phyloP scores from a whole-genome alignment of 2,329 filamentous ascomycete species.

The Colletotrichum paranaense region DNA sequence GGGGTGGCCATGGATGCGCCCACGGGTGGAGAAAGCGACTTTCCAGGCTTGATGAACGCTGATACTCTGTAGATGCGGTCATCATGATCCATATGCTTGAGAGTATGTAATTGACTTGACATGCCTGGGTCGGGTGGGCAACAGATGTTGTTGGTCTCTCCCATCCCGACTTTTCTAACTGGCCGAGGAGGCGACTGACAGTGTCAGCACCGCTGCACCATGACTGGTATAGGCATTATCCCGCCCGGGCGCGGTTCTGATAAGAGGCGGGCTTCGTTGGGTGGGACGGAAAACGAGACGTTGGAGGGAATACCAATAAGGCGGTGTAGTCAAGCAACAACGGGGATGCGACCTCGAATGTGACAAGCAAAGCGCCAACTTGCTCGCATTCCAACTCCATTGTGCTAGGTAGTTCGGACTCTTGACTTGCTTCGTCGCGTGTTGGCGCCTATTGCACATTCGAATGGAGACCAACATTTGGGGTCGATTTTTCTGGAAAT shows the following conservation, averaged over 20 bases:
- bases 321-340: constrained; percentile 11
- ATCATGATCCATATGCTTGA: constrained; percentile 29
- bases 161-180: background rate
- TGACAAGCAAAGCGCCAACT: background rate
- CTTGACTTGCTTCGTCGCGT: background rate
- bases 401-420: constrained; percentile 16
- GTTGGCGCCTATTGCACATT: constrained; percentile 13
- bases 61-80: constrained; percentile 34
- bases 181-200: background rate
- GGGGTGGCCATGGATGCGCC: constrained; percentile 16
- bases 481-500: constrained; percentile 29
- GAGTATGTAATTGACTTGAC: constrained; percentile 14
- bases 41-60: constrained; percentile 13
- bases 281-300: constrained; percentile 27
- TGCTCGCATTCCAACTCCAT: constrained; percentile 1
- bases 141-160: constrained; percentile 6
- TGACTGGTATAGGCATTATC: constrained; percentile 17
- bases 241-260: constrained; percentile 21
- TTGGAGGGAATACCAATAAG: constrained; percentile 3
- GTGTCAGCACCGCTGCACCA: constrained; percentile 35
- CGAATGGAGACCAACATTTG: constrained; percentile 21
- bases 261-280: constrained; percentile 29
- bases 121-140: constrained; percentile 6
- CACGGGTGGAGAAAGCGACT: constrained; percentile 17
- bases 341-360: constrained; percentile 1